These are phyloP conservation scores for Paraphoma chrysanthemicola DNA, from an alignment of 2,329 filamentous ascomycete species.

Conservation along the genomic window DNA sequence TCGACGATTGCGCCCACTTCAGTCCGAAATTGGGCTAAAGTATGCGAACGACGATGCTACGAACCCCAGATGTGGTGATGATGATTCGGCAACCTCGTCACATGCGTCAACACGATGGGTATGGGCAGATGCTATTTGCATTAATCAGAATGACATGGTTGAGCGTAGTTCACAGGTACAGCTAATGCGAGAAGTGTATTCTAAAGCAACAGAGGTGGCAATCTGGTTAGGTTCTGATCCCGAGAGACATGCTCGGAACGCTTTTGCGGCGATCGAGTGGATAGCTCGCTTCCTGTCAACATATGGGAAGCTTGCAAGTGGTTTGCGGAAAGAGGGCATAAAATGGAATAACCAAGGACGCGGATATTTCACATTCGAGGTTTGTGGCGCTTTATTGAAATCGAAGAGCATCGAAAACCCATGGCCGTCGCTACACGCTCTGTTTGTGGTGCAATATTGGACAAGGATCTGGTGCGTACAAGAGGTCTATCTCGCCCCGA, in stretches of 20 bases:
- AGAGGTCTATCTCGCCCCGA: neutral
- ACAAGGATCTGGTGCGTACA: neutral
- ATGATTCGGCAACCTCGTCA: neutral
- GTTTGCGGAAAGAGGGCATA: neutral
- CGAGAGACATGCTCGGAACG: neutral
- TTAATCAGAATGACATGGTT: neutral
- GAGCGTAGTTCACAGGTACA: neutral
- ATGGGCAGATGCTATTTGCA: conserved; percentile 1
- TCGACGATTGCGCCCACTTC: neutral
- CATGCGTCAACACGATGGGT: neutral
- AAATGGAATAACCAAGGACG: neutral
- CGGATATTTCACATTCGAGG: neutral
- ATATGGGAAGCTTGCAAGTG: neutral
- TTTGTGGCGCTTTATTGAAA: neutral
- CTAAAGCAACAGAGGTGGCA: neutral
- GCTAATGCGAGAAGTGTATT: neutral
- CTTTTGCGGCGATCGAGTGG: neutral
- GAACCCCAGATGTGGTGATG: neutral
- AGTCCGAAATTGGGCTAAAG: neutral
- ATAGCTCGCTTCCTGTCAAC: neutral
- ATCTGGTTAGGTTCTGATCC: neutral
- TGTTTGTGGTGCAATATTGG: neutral
- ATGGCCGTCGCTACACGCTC: neutral
- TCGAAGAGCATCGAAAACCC: neutral
- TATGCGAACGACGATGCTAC: neutral